Evolutionary conservation across 148 eudicot species (phyloP), one percentile per base, ranked within the genome.

Genomic region (Beta vulgaris): DNA sequence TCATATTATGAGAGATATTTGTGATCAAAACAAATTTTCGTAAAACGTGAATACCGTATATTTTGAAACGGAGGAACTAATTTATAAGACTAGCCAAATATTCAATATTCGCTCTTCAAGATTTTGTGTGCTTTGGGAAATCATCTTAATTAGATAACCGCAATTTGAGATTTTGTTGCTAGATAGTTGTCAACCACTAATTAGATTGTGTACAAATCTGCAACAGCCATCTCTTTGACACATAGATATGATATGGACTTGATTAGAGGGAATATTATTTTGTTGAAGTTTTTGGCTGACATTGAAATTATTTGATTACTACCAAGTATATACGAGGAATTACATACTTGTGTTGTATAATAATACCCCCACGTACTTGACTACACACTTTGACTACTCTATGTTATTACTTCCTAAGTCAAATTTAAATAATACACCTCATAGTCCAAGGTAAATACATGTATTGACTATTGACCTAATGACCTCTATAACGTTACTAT

Each of bases 191-290:
- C 66, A 26, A 51, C 66, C 70, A 75, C 58, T 32, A 35, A 51
- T 16, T 15, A 80, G 69, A 64, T 64, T 23, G 7, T 80, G 28
- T 63, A 63, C 80, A 67, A 81, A 35, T 81, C 76, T 81, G 80
- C 63, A 42, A 81, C 80, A 46, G 13, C 71, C 8, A 55, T 66
- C 59, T 69, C 15, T n/a, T 29, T 63, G 74, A 77, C 62, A 34
- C 69, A 25, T 5, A n/a, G 23, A 34, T 58, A 59, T 39, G 21
- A 68, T 13, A n/a, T 68, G 39, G 40, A 76, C 54, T 55, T 55
- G 51, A 48, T 36, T 74, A 71, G 74, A 79, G 19, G 26, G 54
- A 51, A 32, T 59, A 63, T 80, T 12, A 32, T 44, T 34, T 8
- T 13, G 61, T 48, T 37, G 70, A 74, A 59, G 5, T 60, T 79